phyloP scores from a whole-genome alignment of 2,329 filamentous ascomycete species.

The Aspergillus luchuensis region DNA sequence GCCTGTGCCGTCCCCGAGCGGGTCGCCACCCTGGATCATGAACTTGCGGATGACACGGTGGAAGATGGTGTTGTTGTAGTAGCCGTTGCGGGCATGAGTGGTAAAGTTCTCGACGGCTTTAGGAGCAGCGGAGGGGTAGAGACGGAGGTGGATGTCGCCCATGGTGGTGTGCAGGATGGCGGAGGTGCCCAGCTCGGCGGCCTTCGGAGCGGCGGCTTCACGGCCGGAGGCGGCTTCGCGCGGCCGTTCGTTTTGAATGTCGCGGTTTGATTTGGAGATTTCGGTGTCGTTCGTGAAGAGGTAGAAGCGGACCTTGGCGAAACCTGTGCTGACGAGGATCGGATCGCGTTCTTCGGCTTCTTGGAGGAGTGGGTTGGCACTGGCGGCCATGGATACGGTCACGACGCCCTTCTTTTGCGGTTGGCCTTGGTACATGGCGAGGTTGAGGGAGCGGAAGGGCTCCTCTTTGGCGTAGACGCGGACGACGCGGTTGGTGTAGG shows the following conservation, averaged over 20 bases:
- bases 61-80: slow-evolving; percentile 98
- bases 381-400: slow-evolving; percentile 96
- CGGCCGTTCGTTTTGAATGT: slow-evolving; percentile 94
- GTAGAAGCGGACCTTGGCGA: slow-evolving; percentile 90
- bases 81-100: slow-evolving; percentile 82
- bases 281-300: slow-evolving; percentile 94
- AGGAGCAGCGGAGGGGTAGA: slow-evolving; percentile 91
- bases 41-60: slow-evolving; percentile 97
- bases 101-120: slow-evolving; percentile 98
- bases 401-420: slow-evolving; percentile 91
- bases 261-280: slow-evolving; percentile 78
- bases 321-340: slow-evolving; percentile 80
- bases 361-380: slow-evolving; percentile 85
- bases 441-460: slow-evolving; percentile 76
- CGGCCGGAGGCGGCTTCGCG: slow-evolving; percentile 58
- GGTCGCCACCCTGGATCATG: slow-evolving; percentile 90
- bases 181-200: slow-evolving; percentile 71
- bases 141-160: slow-evolving; percentile 88
- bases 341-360: slow-evolving; percentile 90
- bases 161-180: slow-evolving; percentile 90
- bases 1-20: slow-evolving; percentile 83
- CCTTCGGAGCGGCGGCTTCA: slow-evolving; percentile 57
- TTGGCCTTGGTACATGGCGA: slow-evolving; percentile 90
- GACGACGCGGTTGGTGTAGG: slow-evolving; percentile 87
- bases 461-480: slow-evolving; percentile 91